Evolutionary conservation across 306 rosid species (phyloP).

Genomic region (Acacia crassicarpa): DNA sequence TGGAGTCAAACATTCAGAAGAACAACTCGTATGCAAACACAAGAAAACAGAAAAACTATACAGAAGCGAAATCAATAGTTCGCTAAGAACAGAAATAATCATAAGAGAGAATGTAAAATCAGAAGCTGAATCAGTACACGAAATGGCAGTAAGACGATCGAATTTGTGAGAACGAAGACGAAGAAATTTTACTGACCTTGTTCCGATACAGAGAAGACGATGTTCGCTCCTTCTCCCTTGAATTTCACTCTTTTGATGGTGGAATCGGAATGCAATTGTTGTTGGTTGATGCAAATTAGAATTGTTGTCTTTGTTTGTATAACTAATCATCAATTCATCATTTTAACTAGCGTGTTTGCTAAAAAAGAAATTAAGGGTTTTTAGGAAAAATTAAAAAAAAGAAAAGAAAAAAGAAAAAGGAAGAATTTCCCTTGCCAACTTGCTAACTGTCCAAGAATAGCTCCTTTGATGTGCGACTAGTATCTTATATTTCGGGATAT

Average conservation of each 20-base stretch:
- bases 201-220: slow-evolving; percentile 61
- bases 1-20: slow-evolving; percentile 33
- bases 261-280: neutral
- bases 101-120: slow-evolving; percentile 30
- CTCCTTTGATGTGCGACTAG: slow-evolving; percentile 53
- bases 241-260: slow-evolving; percentile 53
- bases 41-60: slow-evolving; percentile 15
- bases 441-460: slow-evolving; percentile 81
- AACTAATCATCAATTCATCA: slow-evolving; percentile 18
- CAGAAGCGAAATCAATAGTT: slow-evolving; percentile 32
- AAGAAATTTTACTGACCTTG: slow-evolving; percentile 76
- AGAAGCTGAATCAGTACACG: slow-evolving; percentile 35
- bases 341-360: slow-evolving; percentile 31
- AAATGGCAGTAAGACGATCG: slow-evolving; percentile 36
- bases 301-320: slow-evolving; percentile 34
- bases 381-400: neutral
- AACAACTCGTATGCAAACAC: slow-evolving; percentile 30
- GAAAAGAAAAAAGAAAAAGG: slow-evolving; percentile 24
- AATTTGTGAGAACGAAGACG: slow-evolving; percentile 34
- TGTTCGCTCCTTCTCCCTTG: slow-evolving; percentile 36
- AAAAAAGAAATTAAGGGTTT: neutral
- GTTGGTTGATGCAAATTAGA: slow-evolving; percentile 26
- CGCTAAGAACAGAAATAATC: neutral
- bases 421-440: slow-evolving; percentile 50
- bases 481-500: neutral